Conservation (phyloP, 1,139 yeast species). For the Yamadazyma triangularis region DNA sequence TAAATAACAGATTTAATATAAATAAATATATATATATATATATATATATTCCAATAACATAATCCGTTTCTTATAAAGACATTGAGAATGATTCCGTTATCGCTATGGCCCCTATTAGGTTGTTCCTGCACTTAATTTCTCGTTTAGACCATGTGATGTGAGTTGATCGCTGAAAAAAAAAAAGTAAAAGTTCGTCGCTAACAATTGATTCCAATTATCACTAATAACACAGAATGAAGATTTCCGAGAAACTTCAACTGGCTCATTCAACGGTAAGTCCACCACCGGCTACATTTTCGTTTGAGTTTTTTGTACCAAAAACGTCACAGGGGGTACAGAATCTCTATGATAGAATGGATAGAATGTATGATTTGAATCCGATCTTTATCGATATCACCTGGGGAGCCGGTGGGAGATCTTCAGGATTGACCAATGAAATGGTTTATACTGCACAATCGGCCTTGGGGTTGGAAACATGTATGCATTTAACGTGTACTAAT, state of each 20-base stretch:
- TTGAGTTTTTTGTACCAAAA: slow-evolving; percentile 97
- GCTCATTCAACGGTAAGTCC: slow-evolving; percentile 42
- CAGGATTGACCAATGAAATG: slow-evolving; percentile 81
- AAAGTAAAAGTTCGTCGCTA: too few species aligned
- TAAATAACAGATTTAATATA: too few species aligned
- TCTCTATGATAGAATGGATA: slow-evolving; percentile 93
- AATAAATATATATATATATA: too few species aligned
- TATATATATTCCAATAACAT: too few species aligned
- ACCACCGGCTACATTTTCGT: slow-evolving; percentile 76
- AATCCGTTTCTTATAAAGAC: too few species aligned
- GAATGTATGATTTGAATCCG: slow-evolving; percentile 93
- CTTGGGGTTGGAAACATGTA: slow-evolving; percentile 93
- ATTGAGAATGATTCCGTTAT: too few species aligned
- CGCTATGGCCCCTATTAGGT: too few species aligned
- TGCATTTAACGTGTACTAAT: slow-evolving; percentile 96
- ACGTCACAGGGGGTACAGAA: slow-evolving; percentile 96
- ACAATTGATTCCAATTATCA: too few species aligned
- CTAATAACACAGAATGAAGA: slow-evolving; percentile 57
- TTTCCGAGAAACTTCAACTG: slow-evolving; percentile 47
- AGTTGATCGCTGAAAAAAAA: too few species aligned
- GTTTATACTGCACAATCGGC: slow-evolving; percentile 89
- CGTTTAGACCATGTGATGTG: too few species aligned
- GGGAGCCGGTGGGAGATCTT: slow-evolving; percentile 94
- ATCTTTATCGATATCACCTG: slow-evolving; percentile 93
- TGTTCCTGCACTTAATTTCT: too few species aligned